A percentile compares a stretch with the other conserved stretches of the same genome.
These are phyloP conservation scores for Pisolithus marmoratus DNA, from an alignment of 768 basidiomycete genomes.

Conservation along the genomic window DNA sequence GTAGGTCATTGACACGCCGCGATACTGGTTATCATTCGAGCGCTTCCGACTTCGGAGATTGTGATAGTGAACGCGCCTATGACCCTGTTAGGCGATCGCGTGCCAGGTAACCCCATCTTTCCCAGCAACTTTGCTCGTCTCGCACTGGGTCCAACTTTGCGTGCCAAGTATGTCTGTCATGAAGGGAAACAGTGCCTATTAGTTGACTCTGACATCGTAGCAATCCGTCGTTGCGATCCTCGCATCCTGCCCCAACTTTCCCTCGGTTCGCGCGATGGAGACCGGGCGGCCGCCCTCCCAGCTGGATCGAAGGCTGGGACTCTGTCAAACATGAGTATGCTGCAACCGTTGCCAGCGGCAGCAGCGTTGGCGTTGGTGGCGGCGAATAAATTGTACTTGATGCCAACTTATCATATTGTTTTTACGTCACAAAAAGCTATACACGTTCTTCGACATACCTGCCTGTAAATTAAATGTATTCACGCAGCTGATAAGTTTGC, in stretches of 20 bases:
- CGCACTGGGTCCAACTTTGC: constrained; percentile 58
- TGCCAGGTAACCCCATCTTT: constrained; percentile 74
- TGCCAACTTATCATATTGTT: neutral
- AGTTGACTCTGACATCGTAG: constrained; percentile 10
- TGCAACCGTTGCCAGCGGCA: constrained; percentile 34
- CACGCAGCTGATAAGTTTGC: too few relatives aligned
- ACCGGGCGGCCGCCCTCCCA: constrained; percentile 25
- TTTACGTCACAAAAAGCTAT: neutral
- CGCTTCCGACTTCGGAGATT: constrained; percentile 21
- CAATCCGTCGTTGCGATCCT: constrained; percentile 20
- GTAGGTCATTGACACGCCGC: constrained; percentile 13
- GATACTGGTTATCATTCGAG: constrained; percentile 8
- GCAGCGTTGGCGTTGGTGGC: constrained; percentile 18
- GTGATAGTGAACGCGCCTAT: constrained; percentile 31
- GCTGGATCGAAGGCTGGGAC: constrained; percentile 41
- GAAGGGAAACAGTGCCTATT: neutral
- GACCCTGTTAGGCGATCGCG: constrained; percentile 56
- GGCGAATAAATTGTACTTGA: constrained; percentile 14
- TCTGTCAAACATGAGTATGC: constrained; percentile 38
- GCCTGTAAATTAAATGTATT: too few relatives aligned
- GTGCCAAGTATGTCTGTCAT: constrained; percentile 38
- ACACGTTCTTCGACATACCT: too few relatives aligned
- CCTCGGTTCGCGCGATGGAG: constrained; percentile 22
- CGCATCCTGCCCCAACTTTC: constrained; percentile 1
- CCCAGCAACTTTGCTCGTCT: constrained; percentile 74